Evolutionary conservation across 768 basidiomycete species (phyloP).

Genomic region (Clitopilus hobsonii): DNA sequence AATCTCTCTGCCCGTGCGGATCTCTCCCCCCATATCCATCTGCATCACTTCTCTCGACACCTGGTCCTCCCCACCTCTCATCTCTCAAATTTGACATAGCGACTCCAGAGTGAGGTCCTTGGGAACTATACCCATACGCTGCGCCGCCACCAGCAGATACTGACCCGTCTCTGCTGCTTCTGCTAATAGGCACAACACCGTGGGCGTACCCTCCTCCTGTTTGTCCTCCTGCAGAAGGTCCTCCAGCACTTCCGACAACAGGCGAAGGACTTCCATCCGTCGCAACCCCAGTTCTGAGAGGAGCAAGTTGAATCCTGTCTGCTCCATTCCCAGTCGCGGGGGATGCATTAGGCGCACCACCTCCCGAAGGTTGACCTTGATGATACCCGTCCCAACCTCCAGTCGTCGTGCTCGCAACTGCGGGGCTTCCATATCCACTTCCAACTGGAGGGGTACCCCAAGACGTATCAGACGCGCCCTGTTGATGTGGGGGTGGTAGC

Average conservation of each 20-base stretch:
- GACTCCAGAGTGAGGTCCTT: neutral
- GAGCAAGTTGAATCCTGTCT: conserved; percentile 54
- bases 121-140: neutral
- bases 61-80: conserved; percentile 6
- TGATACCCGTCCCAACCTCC: neutral
- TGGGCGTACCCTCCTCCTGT: conserved; percentile 15
- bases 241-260: neutral
- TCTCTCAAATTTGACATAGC: conserved; percentile 8
- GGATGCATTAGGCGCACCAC: neutral
- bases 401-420: neutral
- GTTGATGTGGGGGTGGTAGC: neutral
- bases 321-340: conserved; percentile 12
- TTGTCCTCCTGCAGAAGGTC: conserved; percentile 4
- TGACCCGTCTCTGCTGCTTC: conserved; percentile 25
- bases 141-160: conserved; percentile 11
- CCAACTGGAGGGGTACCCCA: neutral
- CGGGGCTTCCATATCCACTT: neutral
- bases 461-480: neutral
- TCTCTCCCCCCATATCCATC: conserved; percentile 12
- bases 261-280: neutral
- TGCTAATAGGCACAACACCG: conserved; percentile 31
- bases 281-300: conserved; percentile 29
- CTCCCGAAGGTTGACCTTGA: neutral
- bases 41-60: conserved; percentile 10
- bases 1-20: conserved; percentile 16